Base-by-base conservation (phyloP, 2,329 filamentous ascomycete genomes). In the Tothia fuscella region DNA sequence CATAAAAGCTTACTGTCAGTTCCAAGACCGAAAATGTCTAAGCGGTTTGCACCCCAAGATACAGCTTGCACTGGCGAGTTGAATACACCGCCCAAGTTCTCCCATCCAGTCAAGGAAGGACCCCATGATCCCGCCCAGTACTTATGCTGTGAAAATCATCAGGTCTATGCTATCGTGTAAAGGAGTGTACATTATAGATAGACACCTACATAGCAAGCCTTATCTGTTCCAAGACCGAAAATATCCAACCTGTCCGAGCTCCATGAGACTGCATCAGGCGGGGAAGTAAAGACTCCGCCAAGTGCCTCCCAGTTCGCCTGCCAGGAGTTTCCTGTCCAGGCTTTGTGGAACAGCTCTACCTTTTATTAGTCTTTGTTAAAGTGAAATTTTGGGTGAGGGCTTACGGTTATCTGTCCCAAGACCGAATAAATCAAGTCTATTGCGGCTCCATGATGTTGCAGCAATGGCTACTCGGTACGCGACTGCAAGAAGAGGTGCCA, bases 201-300 rank as follows among this genome's bases (percentile, higher is more conserved):
- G n/a, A n/a, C n/a, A n/a, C n/a, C n/a, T n/a, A n/a, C n/a, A n/a
- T n/a, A n/a, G 31, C 31, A 33, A 19, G 17, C 16, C 10, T 33
- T 16, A 12, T 33, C 31, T 16, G 31, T 26, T 9, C 33, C 33
- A 2, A 20, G 35, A 37, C 35, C 21, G n/a, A 37, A n/a, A 12
- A 37, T 17, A 17, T 37, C 35, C 6, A 42, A 20, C 14, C 39
- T 14, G 13, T 26, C 30, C 13, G 29, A 21, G 3, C 32, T 19
- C 31, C 29, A 36, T 16, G 39, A 42, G 4, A 36, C 19, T 14
- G 31, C 31, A 9, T 24, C 26, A 12, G 39, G 39, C n/a, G 39
- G n/a, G 17, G 29, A 22, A 12, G 20, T 34, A 21, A 37, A 37
- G 29, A 29, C 17, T n/a, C 39, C 39, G 19, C 39, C 39, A 19